Evolutionary conservation across 73 alveolate species (phyloP).

Genomic region (Symbiodinium natans): DNA sequence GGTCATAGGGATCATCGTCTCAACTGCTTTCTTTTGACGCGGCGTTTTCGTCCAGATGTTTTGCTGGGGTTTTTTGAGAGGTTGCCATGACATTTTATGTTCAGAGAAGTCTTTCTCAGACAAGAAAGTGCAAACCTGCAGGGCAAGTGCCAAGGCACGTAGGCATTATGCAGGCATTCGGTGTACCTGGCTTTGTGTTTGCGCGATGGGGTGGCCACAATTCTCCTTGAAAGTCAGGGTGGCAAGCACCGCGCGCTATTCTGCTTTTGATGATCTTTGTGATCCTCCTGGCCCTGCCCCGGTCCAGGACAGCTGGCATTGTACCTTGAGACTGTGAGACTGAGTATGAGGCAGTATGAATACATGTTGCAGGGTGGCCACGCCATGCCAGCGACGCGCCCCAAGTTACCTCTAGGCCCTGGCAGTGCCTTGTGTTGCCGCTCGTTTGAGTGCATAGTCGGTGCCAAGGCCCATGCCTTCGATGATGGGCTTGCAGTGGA

Average conservation of each 20-base stretch:
- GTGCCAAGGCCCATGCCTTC: background rate
- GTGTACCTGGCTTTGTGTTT: no score
- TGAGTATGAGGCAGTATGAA: background rate
- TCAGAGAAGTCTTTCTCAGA: no score
- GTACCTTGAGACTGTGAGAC: background rate
- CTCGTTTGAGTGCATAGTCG: background rate
- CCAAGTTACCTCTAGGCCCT: background rate
- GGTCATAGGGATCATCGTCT: no score
- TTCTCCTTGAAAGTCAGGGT: no score
- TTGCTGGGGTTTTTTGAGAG: no score
- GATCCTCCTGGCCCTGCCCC: conserved; percentile 54
- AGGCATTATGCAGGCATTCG: no score
- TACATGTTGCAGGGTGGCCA: background rate
- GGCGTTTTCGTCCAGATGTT: no score
- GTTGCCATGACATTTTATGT: no score
- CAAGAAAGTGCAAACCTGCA: no score
- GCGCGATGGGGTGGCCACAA: no score
- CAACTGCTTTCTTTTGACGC: no score
- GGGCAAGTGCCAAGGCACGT: no score
- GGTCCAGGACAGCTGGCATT: background rate
- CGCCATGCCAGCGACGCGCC: background rate
- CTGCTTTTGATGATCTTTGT: conserved; percentile 88
- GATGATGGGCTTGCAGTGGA: background rate
- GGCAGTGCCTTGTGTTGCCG: background rate
- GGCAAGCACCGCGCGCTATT: conserved; percentile 28